phyloP scores from a whole-genome alignment of 208 protist genomes.

The Plasmodiophora brassicae region DNA sequence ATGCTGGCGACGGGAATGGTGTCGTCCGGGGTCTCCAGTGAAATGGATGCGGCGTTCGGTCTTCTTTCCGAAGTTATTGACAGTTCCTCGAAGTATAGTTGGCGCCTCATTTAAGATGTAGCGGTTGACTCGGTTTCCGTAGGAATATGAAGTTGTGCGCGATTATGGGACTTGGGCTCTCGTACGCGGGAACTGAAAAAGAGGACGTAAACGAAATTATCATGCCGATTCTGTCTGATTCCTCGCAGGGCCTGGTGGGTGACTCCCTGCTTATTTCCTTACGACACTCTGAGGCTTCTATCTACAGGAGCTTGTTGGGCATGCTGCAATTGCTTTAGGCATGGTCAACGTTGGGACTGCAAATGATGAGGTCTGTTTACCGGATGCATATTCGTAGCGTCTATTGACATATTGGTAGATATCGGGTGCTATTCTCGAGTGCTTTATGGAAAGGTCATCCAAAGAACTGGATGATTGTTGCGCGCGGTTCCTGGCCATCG shows the following conservation, averaged over 20 bases:
- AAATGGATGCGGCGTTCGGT: slow-evolving; percentile 43
- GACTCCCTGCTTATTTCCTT: too few relatives aligned
- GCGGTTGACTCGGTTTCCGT: background rate
- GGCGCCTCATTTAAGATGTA: background rate
- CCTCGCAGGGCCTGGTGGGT: slow-evolving; percentile 79
- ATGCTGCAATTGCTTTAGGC: slow-evolving; percentile 71
- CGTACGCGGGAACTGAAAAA: slow-evolving; percentile 86
- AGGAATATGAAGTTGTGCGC: slow-evolving; percentile 40
- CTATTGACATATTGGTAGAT: slow-evolving; percentile 29
- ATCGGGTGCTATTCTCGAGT: slow-evolving; percentile 36
- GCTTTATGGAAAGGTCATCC: background rate
- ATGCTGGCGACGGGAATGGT: slow-evolving; percentile 38
- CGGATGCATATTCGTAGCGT: background rate
- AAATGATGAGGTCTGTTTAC: slow-evolving; percentile 80
- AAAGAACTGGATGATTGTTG: slow-evolving; percentile 33
- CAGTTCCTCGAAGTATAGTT: background rate
- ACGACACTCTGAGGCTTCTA: too few relatives aligned
- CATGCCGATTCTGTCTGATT: slow-evolving; percentile 81
- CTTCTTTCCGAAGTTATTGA: slow-evolving; percentile 15
- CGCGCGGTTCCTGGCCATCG: slow-evolving; percentile 35
- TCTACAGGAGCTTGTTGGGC: background rate
- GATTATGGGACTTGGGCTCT: slow-evolving; percentile 81
- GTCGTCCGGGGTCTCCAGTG: slow-evolving; percentile 42
- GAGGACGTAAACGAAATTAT: slow-evolving; percentile 89
- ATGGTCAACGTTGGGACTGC: slow-evolving; percentile 85